Conservation (phyloP, 176 grass and related monocot genomes). For the Oryza nivara region DNA sequence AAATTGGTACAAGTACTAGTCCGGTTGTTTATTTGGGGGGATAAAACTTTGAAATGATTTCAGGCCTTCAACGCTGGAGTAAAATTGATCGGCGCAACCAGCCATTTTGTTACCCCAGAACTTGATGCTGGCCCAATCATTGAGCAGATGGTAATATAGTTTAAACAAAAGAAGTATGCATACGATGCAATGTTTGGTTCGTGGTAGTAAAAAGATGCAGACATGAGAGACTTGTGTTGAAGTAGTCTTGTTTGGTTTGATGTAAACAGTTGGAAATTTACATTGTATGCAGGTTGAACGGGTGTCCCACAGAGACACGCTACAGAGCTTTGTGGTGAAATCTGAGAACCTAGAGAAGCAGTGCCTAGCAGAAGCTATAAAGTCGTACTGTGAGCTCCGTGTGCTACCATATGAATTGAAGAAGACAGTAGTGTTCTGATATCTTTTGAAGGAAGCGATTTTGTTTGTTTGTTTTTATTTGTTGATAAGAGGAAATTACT, state of each 20-base stretch:
- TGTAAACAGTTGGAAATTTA: background rate
- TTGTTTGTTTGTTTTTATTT: background rate
- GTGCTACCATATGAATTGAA: constrained; percentile 78
- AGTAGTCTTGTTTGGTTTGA: background rate
- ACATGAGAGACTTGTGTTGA: constrained; percentile 1
- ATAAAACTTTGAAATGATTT: constrained; percentile 31
- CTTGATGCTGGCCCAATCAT: constrained; percentile 95
- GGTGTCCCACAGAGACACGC: constrained; percentile 84
- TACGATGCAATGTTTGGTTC: too few species aligned
- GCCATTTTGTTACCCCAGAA: constrained; percentile 92
- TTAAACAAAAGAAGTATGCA: background rate
- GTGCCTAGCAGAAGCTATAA: constrained; percentile 85
- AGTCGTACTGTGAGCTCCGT: constrained; percentile 87
- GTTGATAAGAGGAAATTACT: background rate
- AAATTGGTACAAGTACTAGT: constrained; percentile 15
- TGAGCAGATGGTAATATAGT: constrained; percentile 82
- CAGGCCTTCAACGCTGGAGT: constrained; percentile 98
- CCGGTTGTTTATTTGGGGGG: background rate
- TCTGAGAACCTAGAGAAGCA: constrained; percentile 96
- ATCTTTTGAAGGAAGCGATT: background rate
- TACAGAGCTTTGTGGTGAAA: constrained; percentile 82
- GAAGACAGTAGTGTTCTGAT: constrained; percentile 88
- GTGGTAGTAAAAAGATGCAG: background rate
- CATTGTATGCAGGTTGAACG: constrained; percentile 75
- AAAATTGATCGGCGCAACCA: constrained; percentile 93